These are phyloP conservation scores for Euphorbia schlechtendalii DNA, from an alignment of 441 rosid genomes.

Conservation along the genomic window DNA sequence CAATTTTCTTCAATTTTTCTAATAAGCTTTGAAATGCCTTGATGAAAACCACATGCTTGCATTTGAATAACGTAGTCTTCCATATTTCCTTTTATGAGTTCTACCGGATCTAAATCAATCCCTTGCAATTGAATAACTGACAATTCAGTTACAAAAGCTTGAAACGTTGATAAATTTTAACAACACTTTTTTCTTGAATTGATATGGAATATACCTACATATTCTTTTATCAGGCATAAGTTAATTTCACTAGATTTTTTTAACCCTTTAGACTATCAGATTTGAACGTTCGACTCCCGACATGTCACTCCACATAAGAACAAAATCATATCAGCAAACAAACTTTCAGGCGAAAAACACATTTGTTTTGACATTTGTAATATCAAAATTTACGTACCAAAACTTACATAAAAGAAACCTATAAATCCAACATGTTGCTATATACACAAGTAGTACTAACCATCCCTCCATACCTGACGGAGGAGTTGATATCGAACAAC, in stretches of 20 bases:
- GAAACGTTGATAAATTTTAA: no score
- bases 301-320: not conserved
- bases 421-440: not conserved
- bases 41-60: conserved; percentile 92
- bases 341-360: not conserved
- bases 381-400: conserved; percentile 14
- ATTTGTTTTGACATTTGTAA: not conserved
- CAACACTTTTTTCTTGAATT: no score
- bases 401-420: not conserved
- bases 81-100: no score
- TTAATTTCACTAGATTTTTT: no score
- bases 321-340: not conserved
- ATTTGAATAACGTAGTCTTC: conserved; percentile 84
- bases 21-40: conserved; percentile 90
- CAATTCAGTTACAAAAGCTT: no score
- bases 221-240: no score
- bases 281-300: no score
- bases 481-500: conserved; percentile 70
- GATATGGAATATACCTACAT: no score
- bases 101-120: no score
- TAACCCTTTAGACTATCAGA: no score
- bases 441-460: conserved; percentile 17
- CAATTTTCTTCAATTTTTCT: conserved; percentile 18
- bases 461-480: conserved; percentile 58
- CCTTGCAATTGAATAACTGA: no score